These are phyloP conservation scores for Astrephomene gubernaculifera DNA, from an alignment of 139 green algal species.

Conservation along the genomic window DNA sequence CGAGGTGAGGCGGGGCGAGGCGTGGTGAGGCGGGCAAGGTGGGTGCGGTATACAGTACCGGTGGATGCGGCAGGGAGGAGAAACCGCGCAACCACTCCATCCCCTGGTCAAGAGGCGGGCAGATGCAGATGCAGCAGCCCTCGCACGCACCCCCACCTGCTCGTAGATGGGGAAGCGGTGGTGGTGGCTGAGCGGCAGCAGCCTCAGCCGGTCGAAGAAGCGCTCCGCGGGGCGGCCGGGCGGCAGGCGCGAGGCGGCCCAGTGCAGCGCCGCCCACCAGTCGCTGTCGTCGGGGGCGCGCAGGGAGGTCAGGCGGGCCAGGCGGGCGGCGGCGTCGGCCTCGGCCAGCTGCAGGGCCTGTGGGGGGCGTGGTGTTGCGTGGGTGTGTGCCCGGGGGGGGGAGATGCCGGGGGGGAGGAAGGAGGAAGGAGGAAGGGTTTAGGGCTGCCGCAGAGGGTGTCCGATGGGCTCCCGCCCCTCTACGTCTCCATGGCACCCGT, in stretches of 20 bases:
- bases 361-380: too few relatives aligned
- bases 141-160: slow-evolving; percentile 18
- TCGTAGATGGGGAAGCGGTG: slow-evolving; percentile 62
- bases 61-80: too few relatives aligned
- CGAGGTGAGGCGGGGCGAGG: too few relatives aligned
- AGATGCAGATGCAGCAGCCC: too few relatives aligned
- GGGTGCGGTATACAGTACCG: too few relatives aligned
- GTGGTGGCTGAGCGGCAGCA: slow-evolving; percentile 57
- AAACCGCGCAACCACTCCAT: too few relatives aligned
- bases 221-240: slow-evolving; percentile 41
- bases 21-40: too few relatives aligned
- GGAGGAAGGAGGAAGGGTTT: not conserved
- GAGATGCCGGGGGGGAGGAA: not conserved
- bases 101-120: too few relatives aligned
- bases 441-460: not conserved
- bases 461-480: too few relatives aligned
- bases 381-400: not conserved
- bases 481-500: too few relatives aligned
- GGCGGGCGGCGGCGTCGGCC: slow-evolving; percentile 37
- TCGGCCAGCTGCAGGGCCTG: slow-evolving; percentile 42
- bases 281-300: slow-evolving; percentile 19
- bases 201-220: slow-evolving; percentile 43
- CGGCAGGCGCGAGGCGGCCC: slow-evolving; percentile 23
- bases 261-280: slow-evolving; percentile 45
- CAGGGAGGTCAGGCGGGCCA: slow-evolving; percentile 22